Conservation (phyloP, 148 eudicot species). For the Spergularia bocconei region DNA sequence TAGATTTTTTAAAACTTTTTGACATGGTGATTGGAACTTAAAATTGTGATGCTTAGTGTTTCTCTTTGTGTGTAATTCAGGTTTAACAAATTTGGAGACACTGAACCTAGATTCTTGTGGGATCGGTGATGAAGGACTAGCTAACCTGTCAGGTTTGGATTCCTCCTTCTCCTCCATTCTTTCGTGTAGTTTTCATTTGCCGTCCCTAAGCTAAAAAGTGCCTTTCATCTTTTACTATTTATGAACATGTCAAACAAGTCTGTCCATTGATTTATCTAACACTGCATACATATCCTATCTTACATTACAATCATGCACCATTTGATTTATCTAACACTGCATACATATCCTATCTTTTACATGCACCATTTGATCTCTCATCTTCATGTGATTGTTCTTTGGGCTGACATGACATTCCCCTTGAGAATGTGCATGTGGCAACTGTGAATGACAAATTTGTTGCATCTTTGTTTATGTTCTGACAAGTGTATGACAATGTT, state of each 20-base stretch:
- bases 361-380: no score
- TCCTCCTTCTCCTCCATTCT: neutral
- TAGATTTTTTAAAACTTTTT: neutral
- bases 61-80: constrained; percentile 35
- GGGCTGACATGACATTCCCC: no score
- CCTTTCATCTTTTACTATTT: neutral
- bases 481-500: neutral
- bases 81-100: constrained; percentile 71
- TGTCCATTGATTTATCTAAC: neutral
- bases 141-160: constrained; percentile 43
- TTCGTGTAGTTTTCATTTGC: neutral
- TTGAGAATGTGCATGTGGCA: no score
- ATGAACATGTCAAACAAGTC: neutral
- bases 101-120: constrained; percentile 91
- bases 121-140: constrained; percentile 76
- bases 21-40: neutral
- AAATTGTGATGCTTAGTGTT: neutral
- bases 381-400: no score
- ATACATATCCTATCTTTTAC: no score
- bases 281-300: no score
- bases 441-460: neutral
- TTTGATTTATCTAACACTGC: neutral
- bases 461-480: neutral
- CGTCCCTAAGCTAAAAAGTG: neutral
- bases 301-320: no score